These are phyloP conservation scores for Fusarium papillatum DNA, from an alignment of 2,329 filamentous ascomycete species.

Conservation along the genomic window DNA sequence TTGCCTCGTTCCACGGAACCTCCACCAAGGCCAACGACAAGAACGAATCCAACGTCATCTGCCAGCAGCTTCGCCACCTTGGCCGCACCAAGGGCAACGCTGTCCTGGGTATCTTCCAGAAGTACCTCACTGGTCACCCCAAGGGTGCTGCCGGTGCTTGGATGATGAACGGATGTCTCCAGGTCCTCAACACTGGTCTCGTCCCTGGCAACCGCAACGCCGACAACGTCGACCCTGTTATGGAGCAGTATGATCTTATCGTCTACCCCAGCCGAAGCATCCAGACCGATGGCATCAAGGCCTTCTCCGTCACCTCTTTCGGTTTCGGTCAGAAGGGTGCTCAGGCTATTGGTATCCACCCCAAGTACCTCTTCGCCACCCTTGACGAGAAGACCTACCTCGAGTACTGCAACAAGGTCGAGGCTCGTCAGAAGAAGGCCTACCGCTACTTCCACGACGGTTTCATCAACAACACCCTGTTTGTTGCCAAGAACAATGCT, in stretches of 20 bases:
- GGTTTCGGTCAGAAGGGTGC: conserved; percentile 99
- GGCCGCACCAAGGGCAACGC: conserved; percentile 98
- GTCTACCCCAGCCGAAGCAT: conserved; percentile 96
- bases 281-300: conserved; percentile 98
- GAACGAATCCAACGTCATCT: conserved; percentile 98
- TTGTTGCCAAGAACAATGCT: conserved; percentile 92
- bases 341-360: conserved; percentile 96
- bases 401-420: conserved; percentile 89
- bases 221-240: conserved; percentile 95
- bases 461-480: conserved; percentile 97
- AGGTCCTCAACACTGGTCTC: conserved; percentile 93
- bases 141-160: conserved; percentile 99
- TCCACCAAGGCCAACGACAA: conserved; percentile 99
- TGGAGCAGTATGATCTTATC: conserved; percentile 99
- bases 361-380: conserved; percentile 95
- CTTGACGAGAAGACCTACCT: conserved; percentile 88
- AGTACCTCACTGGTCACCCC: conserved; percentile 98
- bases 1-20: conserved; percentile 98
- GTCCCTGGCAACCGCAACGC: conserved; percentile 98
- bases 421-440: conserved; percentile 96
- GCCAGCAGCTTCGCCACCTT: conserved; percentile 94
- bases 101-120: conserved; percentile 97
- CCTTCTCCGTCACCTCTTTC: conserved; percentile 98
- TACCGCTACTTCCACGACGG: conserved; percentile 99
- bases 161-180: conserved; percentile 99